A percentile compares a stretch with the other conserved stretches of the same genome.
phyloP scores from a whole-genome alignment of 306 rosid species.

The Inga oerstediana region DNA sequence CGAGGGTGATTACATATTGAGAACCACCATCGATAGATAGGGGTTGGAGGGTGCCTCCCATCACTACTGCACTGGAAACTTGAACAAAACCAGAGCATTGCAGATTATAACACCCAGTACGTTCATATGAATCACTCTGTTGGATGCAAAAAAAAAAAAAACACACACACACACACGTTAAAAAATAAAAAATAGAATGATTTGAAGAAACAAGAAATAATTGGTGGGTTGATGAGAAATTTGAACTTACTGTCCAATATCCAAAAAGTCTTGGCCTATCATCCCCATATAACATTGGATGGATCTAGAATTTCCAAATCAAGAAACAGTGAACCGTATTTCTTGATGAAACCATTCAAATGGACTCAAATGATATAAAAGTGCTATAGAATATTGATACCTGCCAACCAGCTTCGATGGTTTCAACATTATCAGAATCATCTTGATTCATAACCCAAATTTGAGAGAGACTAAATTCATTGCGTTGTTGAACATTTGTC shows the following conservation, averaged over 20 bases:
- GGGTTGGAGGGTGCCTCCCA: neutral
- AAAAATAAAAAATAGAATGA: too few species aligned
- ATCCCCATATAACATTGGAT: neutral
- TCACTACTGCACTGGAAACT: too few species aligned
- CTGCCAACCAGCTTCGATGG: neutral
- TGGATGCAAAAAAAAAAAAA: slow-evolving; percentile 13
- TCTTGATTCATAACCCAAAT: too few species aligned
- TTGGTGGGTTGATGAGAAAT: neutral
- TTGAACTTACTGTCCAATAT: too few species aligned
- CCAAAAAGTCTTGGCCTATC: neutral
- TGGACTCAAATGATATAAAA: too few species aligned
- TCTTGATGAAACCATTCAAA: neutral
- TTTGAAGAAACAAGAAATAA: neutral
- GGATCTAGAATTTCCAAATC: neutral
- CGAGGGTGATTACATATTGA: slow-evolving; percentile 51
- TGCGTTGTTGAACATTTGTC: neutral
- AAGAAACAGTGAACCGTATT: neutral
- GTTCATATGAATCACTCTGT: slow-evolving; percentile 68
- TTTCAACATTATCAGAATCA: neutral
- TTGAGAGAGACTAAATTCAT: too few species aligned
- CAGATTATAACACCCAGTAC: neutral
- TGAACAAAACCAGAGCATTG: neutral
- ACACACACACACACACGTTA: too few species aligned
- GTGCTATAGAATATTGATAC: neutral
- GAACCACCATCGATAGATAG: slow-evolving; percentile 32